A percentile compares a stretch with the other conserved stretches of the same genome.
Conservation (phyloP, 805 yeast species). For the Pichia paraexigua region DNA sequence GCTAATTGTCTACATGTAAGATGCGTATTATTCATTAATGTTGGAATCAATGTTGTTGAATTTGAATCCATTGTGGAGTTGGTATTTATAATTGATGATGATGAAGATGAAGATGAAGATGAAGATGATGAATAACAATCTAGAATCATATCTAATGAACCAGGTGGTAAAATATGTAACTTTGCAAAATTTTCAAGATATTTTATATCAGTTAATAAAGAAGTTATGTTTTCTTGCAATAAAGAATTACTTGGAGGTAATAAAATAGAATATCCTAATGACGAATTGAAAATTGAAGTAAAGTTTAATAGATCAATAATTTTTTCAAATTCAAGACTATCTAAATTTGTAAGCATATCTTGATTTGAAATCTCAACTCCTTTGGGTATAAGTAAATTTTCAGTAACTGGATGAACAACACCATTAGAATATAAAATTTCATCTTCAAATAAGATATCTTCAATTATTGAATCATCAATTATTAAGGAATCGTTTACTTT, state of each 20-base stretch:
- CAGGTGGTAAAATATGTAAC: constrained; percentile 62
- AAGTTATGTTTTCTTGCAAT: constrained; percentile 40
- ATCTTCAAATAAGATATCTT: constrained; percentile 35
- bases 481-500: not conserved
- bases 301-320: constrained; percentile 37
- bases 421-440: constrained; percentile 81
- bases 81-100: not conserved
- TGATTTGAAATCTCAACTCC: constrained; percentile 42
- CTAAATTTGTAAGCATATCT: constrained; percentile 52
- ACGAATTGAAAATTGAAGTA: constrained; percentile 32
- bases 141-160: constrained; percentile 39
- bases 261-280: constrained; percentile 48
- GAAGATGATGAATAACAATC: constrained; percentile 33
- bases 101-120: constrained; percentile 16
- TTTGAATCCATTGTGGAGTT: constrained; percentile 3
- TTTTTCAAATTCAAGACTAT: constrained; percentile 39
- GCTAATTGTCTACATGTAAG: constrained; percentile 37
- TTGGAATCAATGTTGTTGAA: constrained; percentile 25
- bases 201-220: constrained; percentile 27
- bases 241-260: constrained; percentile 62
- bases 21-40: constrained; percentile 37
- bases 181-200: constrained; percentile 46
- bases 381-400: constrained; percentile 48
- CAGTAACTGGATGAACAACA: constrained; percentile 56
- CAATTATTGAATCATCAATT: constrained; percentile 15